Evolutionary conservation across 176 grass and related monocot species (phyloP), one percentile per base, ranked within the genome.

Genomic region (Bromus sterilis): DNA sequence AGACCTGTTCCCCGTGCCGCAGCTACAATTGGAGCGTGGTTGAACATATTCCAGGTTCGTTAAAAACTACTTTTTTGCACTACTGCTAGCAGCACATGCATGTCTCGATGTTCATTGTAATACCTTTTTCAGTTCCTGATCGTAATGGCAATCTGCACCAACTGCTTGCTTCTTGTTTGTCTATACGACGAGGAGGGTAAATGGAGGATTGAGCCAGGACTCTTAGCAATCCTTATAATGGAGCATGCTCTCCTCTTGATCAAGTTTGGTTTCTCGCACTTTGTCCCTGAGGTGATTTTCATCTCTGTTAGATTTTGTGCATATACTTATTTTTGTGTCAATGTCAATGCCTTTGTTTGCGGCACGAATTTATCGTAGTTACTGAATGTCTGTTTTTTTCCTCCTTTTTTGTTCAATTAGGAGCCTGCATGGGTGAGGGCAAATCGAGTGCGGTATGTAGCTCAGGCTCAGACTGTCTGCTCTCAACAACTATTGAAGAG

Each of bases 71-170:
- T 82, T 63, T 36, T 76, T 66, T 37, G 68, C 73, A 80, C 11
- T 40, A 86, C 29, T 36, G 6, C 37, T 82, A 21, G 4, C 7
- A 25, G 15, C 23, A 31, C 57, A 82, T 74, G 34, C 39, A 62
- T 41, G 44, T 12, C 33, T 43, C 6, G 56, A 82, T 84, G 59
- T 53, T 87, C 24, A 85, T 11, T 78, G 5, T 21, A 5, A 23
- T 21, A 7, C 79, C 72, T 20, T 72, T 88, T 86, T 72, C 89
- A 99, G 96, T 95, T 99, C 86, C 84, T 99, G 65, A 81, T 95
- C 60, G 89, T 99, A 68, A 95, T 95, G 93, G 91, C 93, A 51
- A 99, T 99, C 60, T 99, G 96, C 84, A 96, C 96, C n/a, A 99
- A 95, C 85, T 99, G 93, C 78, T 71, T 99, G 73, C 89, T 99